Evolutionary conservation across 306 rosid species (phyloP), one percentile per base, ranked within the genome.

Genomic region (Fagus sylvatica): DNA sequence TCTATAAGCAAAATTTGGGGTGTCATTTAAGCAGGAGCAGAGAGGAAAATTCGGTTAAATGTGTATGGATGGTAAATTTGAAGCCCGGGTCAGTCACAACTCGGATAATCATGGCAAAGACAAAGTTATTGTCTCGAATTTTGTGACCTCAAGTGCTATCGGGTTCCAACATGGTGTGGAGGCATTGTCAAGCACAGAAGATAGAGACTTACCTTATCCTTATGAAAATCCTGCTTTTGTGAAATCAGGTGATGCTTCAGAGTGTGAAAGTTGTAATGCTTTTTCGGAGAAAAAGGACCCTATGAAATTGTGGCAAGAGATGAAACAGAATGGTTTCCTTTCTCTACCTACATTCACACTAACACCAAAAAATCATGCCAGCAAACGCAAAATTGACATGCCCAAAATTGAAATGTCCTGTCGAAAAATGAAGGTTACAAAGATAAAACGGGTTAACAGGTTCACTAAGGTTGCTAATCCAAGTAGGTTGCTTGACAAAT

Each of bases 291-390:
- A 7, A 65, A 37, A 37, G 71, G 48, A 65, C 43, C 32, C 71
- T n/a, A 39, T 37, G 71, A 66, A 39, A 66, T 2, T 37, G 49
- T 66, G 69, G 69, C 69, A 37, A 66, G 71, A 66, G 19, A 66
- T 39, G 49, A 39, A 66, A 66, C 19, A n/a, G 49, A 66, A 39
- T 66, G 71, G 71, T 64, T 64, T 36, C 43, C 69, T 64, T 19
- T 64, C 43, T 0, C 69, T 5, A 62, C 40, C 69, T 34, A 42
- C 69, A 33, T 62, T 17, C 41, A 33, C 16, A 62, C 42, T 42
- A 62, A 34, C 19, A 33, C 43, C 41, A 33, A 34, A 34, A 36
- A 62, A 34, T 42, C 11, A 36, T 62, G 43, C 16, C 13, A 62
- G 22, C 42, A 62, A 62, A n/a, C 33, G 4, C 33, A 17, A 8